phyloP scores from a whole-genome alignment of 257 asterid genomes.

The Plantago ovata region DNA sequence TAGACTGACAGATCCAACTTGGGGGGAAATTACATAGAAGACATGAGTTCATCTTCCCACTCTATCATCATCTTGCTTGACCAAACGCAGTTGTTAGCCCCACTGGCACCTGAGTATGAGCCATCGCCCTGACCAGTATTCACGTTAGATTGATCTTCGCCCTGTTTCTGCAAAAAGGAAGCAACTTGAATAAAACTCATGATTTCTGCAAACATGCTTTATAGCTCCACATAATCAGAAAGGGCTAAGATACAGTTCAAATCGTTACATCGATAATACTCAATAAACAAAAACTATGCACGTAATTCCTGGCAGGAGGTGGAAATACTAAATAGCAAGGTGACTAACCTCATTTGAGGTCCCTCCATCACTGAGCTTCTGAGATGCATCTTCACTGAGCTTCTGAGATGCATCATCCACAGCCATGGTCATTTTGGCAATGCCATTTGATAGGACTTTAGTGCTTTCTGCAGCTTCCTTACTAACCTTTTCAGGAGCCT shows the following conservation, averaged over 20 bases:
- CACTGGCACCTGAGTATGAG: neutral
- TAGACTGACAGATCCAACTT: neutral
- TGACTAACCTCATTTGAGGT: neutral
- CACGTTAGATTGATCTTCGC: neutral
- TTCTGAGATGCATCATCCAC: constrained; percentile 2
- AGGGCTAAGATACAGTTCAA: too few species aligned
- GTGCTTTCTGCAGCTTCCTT: constrained; percentile 1
- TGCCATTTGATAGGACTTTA: neutral
- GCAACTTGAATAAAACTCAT: neutral
- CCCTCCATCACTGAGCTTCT: neutral
- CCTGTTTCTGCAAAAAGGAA: neutral
- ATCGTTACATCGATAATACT: too few species aligned
- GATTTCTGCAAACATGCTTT: neutral
- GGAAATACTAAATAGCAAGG: neutral
- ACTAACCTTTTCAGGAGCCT: constrained; percentile 5
- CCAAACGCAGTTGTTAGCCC: neutral
- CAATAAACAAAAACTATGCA: too few species aligned
- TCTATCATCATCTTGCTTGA: neutral
- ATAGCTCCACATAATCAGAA: too few species aligned
- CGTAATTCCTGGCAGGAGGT: too few species aligned
- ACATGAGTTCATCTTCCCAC: constrained; percentile 6
- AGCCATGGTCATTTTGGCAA: neutral
- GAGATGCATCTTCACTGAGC: neutral
- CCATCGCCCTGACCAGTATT: neutral
- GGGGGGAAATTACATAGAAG: neutral